Conservation (phyloP, 441 rosid genomes). For the Mallotus japonicus region DNA sequence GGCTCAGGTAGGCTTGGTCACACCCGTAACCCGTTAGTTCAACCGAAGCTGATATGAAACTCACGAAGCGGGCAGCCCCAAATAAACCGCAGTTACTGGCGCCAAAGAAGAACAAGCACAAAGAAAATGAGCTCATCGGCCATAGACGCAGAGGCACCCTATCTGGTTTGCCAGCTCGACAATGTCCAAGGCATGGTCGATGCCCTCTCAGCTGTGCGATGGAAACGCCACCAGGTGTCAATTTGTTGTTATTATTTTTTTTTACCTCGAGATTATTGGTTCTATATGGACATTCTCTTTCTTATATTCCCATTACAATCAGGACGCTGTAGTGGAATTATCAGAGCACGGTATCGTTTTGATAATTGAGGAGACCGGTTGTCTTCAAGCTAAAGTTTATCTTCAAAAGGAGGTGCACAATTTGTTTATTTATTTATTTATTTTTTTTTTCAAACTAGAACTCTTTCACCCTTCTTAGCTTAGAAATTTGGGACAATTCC, state of each 20-base stretch:
- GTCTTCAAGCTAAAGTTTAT: constrained; percentile 92
- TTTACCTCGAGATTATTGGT: neutral
- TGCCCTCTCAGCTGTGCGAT: constrained; percentile 83
- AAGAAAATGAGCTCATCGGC: constrained; percentile 65
- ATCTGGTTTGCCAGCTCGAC: constrained; percentile 74
- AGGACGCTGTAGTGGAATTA: constrained; percentile 82
- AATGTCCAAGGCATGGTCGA: constrained; percentile 87
- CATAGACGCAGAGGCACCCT: constrained; percentile 49
- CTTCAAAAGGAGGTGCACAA: constrained; percentile 73
- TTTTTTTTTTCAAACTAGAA: too few species aligned
- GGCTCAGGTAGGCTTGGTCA: too few species aligned
- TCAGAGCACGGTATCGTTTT: constrained; percentile 86
- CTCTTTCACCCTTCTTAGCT: too few species aligned
- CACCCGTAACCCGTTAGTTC: too few species aligned
- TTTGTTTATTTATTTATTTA: too few species aligned
- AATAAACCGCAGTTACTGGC: constrained; percentile 29
- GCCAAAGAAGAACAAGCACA: constrained; percentile 36
- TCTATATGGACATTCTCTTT: neutral
- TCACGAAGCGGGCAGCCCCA: too few species aligned
- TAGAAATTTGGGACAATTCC: too few species aligned
- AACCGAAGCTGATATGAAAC: too few species aligned
- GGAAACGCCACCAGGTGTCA: constrained; percentile 84
- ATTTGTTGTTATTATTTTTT: neutral
- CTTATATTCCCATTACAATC: neutral
- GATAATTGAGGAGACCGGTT: constrained; percentile 79